phyloP scores from a whole-genome alignment of 805 yeast genomes.

The Candida insectorum region DNA sequence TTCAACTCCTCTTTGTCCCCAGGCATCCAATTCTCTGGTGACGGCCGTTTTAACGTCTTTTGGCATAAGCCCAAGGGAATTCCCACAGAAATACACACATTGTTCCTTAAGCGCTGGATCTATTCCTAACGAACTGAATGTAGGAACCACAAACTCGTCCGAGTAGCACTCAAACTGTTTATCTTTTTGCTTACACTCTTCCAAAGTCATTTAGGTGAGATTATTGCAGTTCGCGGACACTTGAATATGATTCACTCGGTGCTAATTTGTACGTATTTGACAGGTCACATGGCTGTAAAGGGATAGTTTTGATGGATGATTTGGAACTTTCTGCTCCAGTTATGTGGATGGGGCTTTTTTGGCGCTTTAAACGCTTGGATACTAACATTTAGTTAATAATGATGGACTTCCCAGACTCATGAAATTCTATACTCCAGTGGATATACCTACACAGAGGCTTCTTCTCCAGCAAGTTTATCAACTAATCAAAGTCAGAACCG shows the following conservation, averaged over 20 bases:
- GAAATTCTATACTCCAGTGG: slow-evolving; percentile 91
- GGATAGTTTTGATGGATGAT: no score
- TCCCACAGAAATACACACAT: slow-evolving; percentile 78
- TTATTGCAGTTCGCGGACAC: no score
- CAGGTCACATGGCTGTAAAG: no score
- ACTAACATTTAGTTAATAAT: slow-evolving; percentile 64
- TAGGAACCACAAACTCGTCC: slow-evolving; percentile 62
- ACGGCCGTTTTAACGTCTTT: slow-evolving; percentile 53
- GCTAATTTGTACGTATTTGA: slow-evolving; percentile 58
- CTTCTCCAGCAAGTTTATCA: slow-evolving; percentile 80
- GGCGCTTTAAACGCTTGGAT: neutral
- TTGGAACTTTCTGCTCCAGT: no score
- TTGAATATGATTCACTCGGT: slow-evolving; percentile 86
- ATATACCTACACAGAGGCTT: slow-evolving; percentile 74
- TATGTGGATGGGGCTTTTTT: neutral
- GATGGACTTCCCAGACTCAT: slow-evolving; percentile 86
- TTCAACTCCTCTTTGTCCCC: slow-evolving; percentile 80
- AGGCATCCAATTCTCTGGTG: slow-evolving; percentile 68
- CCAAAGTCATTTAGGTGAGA: no score
- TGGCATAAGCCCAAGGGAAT: slow-evolving; percentile 93
- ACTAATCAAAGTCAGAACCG: slow-evolving; percentile 65
- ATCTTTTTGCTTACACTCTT: slow-evolving; percentile 7
- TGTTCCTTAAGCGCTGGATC: slow-evolving; percentile 10
- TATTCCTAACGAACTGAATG: slow-evolving; percentile 58
- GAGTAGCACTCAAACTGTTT: slow-evolving; percentile 25